Evolutionary conservation across 2,329 filamentous ascomycete species (phyloP), one percentile per base, ranked within the genome.

Genomic region (Fusarium torulosum): DNA sequence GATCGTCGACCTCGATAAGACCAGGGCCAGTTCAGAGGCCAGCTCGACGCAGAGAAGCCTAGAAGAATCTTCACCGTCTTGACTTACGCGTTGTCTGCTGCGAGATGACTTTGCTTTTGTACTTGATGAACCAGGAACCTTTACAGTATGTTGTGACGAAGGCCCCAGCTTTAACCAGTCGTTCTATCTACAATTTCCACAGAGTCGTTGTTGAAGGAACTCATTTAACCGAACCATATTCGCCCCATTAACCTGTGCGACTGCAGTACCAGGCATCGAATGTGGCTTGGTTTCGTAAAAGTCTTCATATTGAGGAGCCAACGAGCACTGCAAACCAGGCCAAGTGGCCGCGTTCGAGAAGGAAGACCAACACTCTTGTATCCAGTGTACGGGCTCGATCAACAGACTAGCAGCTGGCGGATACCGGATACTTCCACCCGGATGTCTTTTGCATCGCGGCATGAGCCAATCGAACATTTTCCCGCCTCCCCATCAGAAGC

Each of bases 401-500:
- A 29, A 49, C 52, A 52, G 50, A 27, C 50, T 53, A 55, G 53
- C 29, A 51, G 33, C 40, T 55, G 50, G 44, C 59, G 67, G 67
- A 67, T 57, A 27, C 25, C 40, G 63, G 59, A 52, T 27, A 40
- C 35, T 38, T 42, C 31, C 37, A 55, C 40, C 59, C 63, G 66
- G 31, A 53, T 38, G 58, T 53, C 37, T 57, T 53, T 52, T 49
- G 21, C 35, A 58, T 70, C 63, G 47, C 52, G 45, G 52, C 54
- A 46, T 40, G 50, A 42, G 29, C 64, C 61, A 71, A 72, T 68
- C 31, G 44, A 65, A 29, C 19, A 13, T 37, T 42, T 40, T 46
- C 40, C 51, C 43, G 54, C 63, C 20, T 63, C 58, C 51, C 69
- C 53, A 41, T 44, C 38, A 69, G 65, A 61, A 44, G 54, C 50